Base-by-base conservation (phyloP, 2,329 filamentous ascomycete species). In the Talaromyces sp. region DNA sequence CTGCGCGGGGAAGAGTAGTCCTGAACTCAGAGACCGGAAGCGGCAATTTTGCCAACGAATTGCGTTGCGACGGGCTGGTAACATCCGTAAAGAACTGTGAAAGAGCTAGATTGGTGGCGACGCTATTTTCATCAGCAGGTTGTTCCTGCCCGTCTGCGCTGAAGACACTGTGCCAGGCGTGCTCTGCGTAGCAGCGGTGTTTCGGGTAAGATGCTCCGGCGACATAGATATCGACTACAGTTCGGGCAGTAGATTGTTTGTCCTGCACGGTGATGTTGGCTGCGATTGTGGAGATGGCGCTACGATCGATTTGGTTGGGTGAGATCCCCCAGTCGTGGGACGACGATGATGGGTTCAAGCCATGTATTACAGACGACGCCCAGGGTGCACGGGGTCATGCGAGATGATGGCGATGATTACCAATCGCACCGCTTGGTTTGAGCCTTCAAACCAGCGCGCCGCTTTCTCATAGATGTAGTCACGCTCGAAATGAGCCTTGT, bases 391-490 rank as follows among this genome's bases (percentile, higher is more conserved):
- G 13, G 59, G 33, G 11, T 61, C 59, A 6, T 61, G 33, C 6
- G 59, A 31, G 22, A 61, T 41, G 13, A 52, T 10, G 19, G 49
- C 22, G 9, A 61, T 50, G 22, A 52, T 61, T 2, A 61, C 45
- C 19, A 61, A 8, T 7, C 13, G 19, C n/a, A 52, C 31, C 3
- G 33, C 24, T 14, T 45, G 45, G 27, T 52, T 52, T 19, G 59
- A 41, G 14, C 59, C 59, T 35, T 61, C 45, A 6, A 61, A 16
- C 59, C 59, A 61, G 10, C 45, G 59, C 47, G 33, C 59, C 2
- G 45, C 59, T 52, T 52, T 50, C 14, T 61, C 59, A 22, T 41
- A 22, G n/a, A 61, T 61, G 33, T 52, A 61, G 33, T 50, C 45
- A 13, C 43, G 45, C n/a, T 49, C 59, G 11, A 50, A 61, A 31